Evolutionary conservation across 441 rosid genomes (phyloP).

Genomic region (Biscutella laevigata): DNA sequence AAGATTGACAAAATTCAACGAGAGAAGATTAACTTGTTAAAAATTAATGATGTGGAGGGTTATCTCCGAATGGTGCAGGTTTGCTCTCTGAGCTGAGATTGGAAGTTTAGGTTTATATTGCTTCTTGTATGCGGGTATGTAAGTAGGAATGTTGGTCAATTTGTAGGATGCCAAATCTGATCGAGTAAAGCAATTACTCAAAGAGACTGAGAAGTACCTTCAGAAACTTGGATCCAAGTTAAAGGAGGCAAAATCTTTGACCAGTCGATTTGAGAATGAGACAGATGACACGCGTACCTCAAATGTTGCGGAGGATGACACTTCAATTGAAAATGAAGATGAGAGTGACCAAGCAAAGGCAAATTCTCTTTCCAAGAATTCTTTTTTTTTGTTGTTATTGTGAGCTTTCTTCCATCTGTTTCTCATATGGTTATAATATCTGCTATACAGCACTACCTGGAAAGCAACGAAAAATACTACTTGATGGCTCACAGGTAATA

Average conservation of each 20-base stretch:
- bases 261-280: slow-evolving; percentile 57
- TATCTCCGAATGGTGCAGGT: slow-evolving; percentile 98
- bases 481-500: slow-evolving; percentile 93
- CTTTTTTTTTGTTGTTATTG: neutral
- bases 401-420: slow-evolving; percentile 14
- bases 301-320: slow-evolving; percentile 45
- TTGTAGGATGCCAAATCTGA: slow-evolving; percentile 91
- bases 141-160: slow-evolving; percentile 15
- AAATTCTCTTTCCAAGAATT: slow-evolving; percentile 20
- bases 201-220: slow-evolving; percentile 94
- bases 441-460: slow-evolving; percentile 75
- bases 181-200: slow-evolving; percentile 82
- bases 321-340: slow-evolving; percentile 72
- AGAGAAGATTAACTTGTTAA: slow-evolving; percentile 86
- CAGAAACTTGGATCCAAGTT: slow-evolving; percentile 87
- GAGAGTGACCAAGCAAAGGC: slow-evolving; percentile 92
- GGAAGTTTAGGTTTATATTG: slow-evolving; percentile 2
- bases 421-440: slow-evolving; percentile 3
- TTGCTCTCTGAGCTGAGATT: slow-evolving; percentile 26
- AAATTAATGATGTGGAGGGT: slow-evolving; percentile 98
- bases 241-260: slow-evolving; percentile 56
- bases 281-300: slow-evolving; percentile 44
- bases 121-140: slow-evolving; percentile 4
- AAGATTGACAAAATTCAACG: slow-evolving; percentile 95
- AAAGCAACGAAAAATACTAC: slow-evolving; percentile 95